phyloP scores from a whole-genome alignment of 306 rosid genomes.

The Acmispon strigosus region DNA sequence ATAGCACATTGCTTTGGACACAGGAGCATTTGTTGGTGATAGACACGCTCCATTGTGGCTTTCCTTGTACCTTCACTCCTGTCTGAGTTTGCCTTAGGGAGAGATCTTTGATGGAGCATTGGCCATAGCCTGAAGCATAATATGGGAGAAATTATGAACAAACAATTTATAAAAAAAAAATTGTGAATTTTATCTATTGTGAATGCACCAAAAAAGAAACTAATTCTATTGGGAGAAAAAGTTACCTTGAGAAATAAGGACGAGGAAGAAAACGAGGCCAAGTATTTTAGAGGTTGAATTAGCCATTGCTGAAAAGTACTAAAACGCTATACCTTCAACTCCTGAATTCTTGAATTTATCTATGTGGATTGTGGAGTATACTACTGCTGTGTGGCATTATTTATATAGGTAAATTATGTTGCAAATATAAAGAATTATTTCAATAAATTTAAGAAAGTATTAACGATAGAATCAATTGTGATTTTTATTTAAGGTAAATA shows the following conservation, averaged over 20 bases:
- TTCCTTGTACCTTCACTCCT: no score
- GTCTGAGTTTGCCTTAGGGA: neutral
- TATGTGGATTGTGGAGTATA: no score
- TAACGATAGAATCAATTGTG: no score
- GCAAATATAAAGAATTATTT: no score
- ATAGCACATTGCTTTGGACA: no score
- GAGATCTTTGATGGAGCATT: slow-evolving; percentile 5
- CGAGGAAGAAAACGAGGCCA: neutral
- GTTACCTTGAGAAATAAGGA: slow-evolving; percentile 12
- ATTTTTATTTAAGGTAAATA: no score
- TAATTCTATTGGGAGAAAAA: neutral
- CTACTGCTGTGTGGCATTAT: neutral
- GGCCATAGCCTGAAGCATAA: slow-evolving; percentile 8
- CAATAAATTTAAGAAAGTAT: no score
- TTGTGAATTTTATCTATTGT: no score
- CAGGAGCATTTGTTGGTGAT: no score
- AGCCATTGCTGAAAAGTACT: neutral
- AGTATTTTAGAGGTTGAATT: neutral
- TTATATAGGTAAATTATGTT: neutral
- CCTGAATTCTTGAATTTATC: neutral
- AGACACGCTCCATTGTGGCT: no score
- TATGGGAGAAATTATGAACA: neutral
- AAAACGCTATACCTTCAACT: neutral
- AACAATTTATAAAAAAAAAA: neutral
- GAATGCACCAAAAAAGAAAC: no score